These are phyloP conservation scores for Xanthoconium separans DNA, from an alignment of 1,284 basidiomycete genomes.

Conservation along the genomic window DNA sequence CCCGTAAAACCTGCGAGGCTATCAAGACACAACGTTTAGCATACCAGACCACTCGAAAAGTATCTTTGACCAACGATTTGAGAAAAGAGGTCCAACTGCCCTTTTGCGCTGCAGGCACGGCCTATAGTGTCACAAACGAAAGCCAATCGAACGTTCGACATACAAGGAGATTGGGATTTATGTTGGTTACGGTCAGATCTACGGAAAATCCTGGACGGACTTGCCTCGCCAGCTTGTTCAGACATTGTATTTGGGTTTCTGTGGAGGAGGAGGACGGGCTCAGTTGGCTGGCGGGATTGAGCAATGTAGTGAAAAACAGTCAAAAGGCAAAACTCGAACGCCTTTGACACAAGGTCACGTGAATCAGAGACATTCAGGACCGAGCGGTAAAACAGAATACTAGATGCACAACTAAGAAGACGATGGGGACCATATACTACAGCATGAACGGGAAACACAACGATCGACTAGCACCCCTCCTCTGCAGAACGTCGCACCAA, in stretches of 20 bases:
- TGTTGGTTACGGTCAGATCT: constrained; percentile 31
- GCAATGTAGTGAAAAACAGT: too few relatives aligned
- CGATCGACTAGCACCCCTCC: constrained; percentile 54
- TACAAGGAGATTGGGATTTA: constrained; percentile 34
- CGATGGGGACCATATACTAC: constrained; percentile 20
- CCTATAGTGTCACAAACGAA: constrained; percentile 42
- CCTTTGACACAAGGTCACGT: constrained; percentile 20
- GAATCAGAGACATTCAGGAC: too few relatives aligned
- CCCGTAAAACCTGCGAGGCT: constrained; percentile 86
- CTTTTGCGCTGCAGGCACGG: constrained; percentile 71
- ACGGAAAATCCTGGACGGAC: constrained; percentile 28
- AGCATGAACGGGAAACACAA: constrained; percentile 4
- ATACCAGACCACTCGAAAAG: neutral
- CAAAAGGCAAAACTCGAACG: constrained; percentile 1
- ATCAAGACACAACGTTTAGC: constrained; percentile 13
- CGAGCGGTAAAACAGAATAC: neutral
- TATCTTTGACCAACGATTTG: constrained; percentile 63
- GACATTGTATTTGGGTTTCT: constrained; percentile 29
- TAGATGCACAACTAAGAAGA: constrained; percentile 14
- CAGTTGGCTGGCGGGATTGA: too few relatives aligned
- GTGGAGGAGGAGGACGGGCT: constrained; percentile 7
- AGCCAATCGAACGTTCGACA: constrained; percentile 30
- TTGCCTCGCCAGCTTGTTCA: constrained; percentile 45
- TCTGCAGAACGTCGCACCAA: constrained; percentile 84
- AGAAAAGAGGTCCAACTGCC: constrained; percentile 77